phyloP scores from a whole-genome alignment of 305 asterid species.

The Plantago lanceolata region DNA sequence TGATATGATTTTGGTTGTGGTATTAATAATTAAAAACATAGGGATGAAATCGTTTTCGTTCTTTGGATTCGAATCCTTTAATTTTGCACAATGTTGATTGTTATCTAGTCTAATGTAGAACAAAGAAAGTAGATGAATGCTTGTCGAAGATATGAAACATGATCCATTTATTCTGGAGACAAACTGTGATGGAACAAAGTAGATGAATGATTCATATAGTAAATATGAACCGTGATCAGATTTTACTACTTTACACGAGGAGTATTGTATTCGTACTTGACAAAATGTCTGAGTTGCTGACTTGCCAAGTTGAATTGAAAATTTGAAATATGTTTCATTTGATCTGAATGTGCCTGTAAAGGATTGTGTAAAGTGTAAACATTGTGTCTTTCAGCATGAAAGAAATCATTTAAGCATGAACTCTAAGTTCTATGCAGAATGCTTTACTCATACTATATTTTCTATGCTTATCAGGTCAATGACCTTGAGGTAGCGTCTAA shows the following conservation, averaged over 20 bases:
- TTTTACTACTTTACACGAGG: too few relatives aligned
- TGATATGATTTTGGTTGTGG: too few relatives aligned
- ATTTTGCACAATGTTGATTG: neutral
- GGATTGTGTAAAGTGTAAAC: neutral
- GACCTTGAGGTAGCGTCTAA: constrained; percentile 68
- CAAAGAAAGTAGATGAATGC: neutral
- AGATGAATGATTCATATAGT: neutral
- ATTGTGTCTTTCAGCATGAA: neutral
- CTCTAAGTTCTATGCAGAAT: neutral
- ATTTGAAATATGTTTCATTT: neutral
- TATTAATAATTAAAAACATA: too few relatives aligned
- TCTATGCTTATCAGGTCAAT: constrained; percentile 51
- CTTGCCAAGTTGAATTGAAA: neutral
- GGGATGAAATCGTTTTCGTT: too few relatives aligned
- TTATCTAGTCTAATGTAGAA: neutral
- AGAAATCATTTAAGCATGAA: neutral
- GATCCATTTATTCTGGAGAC: too few relatives aligned
- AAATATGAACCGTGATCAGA: too few relatives aligned
- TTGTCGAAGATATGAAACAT: neutral
- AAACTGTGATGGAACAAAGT: too few relatives aligned
- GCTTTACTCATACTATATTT: neutral
- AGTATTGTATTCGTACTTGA: too few relatives aligned
- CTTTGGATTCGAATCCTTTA: neutral
- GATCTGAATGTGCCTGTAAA: neutral
- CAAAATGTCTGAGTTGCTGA: too few relatives aligned